phyloP scores from a whole-genome alignment of 1,284 basidiomycete genomes.

The Cryptococcus sp. region DNA sequence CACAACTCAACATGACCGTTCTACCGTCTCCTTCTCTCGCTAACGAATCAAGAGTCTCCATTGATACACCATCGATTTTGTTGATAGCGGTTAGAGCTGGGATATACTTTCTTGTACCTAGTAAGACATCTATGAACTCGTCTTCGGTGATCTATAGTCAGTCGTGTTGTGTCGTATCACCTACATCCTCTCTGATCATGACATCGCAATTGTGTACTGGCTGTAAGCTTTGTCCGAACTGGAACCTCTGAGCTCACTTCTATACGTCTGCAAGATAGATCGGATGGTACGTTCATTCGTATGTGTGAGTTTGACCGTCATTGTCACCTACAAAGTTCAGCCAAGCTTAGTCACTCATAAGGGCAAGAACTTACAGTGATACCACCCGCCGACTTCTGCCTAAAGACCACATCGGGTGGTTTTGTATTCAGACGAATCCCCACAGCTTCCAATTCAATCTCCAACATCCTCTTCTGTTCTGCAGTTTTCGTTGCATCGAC shows the following conservation, averaged over 20 bases:
- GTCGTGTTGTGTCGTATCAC: slow-evolving; percentile 25
- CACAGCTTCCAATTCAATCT: slow-evolving; percentile 91
- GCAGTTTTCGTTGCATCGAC: slow-evolving; percentile 94
- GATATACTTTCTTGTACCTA: slow-evolving; percentile 91
- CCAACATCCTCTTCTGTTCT: slow-evolving; percentile 81
- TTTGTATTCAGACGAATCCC: slow-evolving; percentile 89
- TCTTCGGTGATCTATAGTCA: slow-evolving; percentile 77
- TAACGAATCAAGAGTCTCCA: slow-evolving; percentile 84
- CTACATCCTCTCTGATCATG: slow-evolving; percentile 92
- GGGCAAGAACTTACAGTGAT: slow-evolving; percentile 53
- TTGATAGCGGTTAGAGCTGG: slow-evolving; percentile 92
- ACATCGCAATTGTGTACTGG: slow-evolving; percentile 86
- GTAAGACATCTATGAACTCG: slow-evolving; percentile 94
- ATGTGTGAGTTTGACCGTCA: slow-evolving; percentile 86
- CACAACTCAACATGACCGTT: slow-evolving; percentile 89
- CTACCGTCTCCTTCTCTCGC: slow-evolving; percentile 69
- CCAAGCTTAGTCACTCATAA: background rate
- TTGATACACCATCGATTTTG: slow-evolving; percentile 82
- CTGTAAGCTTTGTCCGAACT: background rate
- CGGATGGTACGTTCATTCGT: slow-evolving; percentile 94
- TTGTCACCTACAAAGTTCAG: slow-evolving; percentile 66
- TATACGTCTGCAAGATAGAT: slow-evolving; percentile 81
- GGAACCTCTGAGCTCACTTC: slow-evolving; percentile 38
- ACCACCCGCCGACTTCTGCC: slow-evolving; percentile 81
- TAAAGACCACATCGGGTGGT: slow-evolving; percentile 70